These are phyloP conservation scores for Fusarium liriodendri DNA, from an alignment of 2,329 filamentous ascomycete genomes.

Conservation along the genomic window DNA sequence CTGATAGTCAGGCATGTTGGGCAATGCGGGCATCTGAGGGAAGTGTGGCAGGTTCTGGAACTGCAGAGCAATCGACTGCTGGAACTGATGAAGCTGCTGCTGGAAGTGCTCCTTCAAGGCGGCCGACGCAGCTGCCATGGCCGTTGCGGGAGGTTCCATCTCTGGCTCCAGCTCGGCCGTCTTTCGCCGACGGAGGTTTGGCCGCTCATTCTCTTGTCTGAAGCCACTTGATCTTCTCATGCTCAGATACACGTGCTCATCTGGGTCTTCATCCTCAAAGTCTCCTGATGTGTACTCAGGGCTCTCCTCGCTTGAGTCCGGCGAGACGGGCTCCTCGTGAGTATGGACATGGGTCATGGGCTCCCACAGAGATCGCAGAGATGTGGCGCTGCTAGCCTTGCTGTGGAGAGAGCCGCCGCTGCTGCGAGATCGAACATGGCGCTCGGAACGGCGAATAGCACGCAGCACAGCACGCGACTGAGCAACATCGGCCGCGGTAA, in stretches of 20 bases:
- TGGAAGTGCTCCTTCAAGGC: conserved; percentile 80
- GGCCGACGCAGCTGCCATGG: conserved; percentile 74
- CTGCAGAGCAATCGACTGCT: conserved; percentile 75
- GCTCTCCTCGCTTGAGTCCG: conserved; percentile 56
- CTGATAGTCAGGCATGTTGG: conserved; percentile 79
- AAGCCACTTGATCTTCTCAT: conserved; percentile 50
- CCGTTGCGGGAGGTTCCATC: conserved; percentile 66
- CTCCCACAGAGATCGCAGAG: conserved; percentile 75
- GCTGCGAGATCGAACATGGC: conserved; percentile 74
- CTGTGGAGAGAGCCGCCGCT: conserved; percentile 72
- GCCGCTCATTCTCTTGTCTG: conserved; percentile 48
- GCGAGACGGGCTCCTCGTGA: conserved; percentile 51
- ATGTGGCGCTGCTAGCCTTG: conserved; percentile 74
- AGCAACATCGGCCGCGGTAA: conserved; percentile 78
- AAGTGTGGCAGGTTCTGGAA: conserved; percentile 67
- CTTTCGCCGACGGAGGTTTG: conserved; percentile 52
- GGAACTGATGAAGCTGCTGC: conserved; percentile 80
- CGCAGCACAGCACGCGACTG: conserved; percentile 72
- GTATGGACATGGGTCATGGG: conserved; percentile 53
- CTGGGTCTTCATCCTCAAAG: conserved; percentile 55
- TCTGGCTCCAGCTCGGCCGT: conserved; percentile 48
- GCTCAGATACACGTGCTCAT: conserved; percentile 50
- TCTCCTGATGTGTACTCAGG: conserved; percentile 60
- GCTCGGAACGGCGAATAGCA: conserved; percentile 70
- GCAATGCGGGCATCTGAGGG: conserved; percentile 66